Base-by-base conservation (phyloP, 1,284 basidiomycete species). In the Phylloboletellus chloephorus region DNA sequence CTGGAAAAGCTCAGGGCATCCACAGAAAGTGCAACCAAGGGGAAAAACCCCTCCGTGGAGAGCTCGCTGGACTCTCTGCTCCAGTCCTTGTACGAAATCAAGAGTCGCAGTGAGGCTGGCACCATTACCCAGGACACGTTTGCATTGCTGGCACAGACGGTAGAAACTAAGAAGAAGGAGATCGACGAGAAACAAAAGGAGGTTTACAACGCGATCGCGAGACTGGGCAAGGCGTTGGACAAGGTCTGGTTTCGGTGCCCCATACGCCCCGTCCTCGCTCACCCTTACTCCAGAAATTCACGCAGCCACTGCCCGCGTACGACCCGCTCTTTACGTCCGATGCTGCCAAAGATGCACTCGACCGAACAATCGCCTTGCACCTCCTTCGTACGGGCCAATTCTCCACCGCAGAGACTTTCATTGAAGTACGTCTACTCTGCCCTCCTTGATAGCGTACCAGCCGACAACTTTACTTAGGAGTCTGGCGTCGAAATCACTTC, bases 121-220 rank as follows among this genome's bases (percentile, higher is more conserved):
- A 67, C 70, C 20, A 68, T 73, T 22, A 69, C 76, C 3, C 70
- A 76, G 40, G 72, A 73, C 6, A 72, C 76, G 25, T 68, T 85
- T 16, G 64, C 61, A 17, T 61, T 72, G 8, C 63, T 92, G 16
- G 67, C 74, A 16, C 76, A 76, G 56, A 68, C 70, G 2, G 69
- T 88, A 2, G 83, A 87, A 30, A 61, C 68, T 2, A 78, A 69
- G 57, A 91, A 87, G 78, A 90, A 83, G 62, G 88, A 90, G 43
- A 71, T 92, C 0, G 89, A 92, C 48, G 87, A 91, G 34, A 74
- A 82, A 2, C 80, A 93, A 68, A 95, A 93, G 64, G 89, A 90
- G 52, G 75, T 91, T 39, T 89, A 93, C 56, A 76, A 73, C 17
- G 79, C 82, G 1, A 66, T 94, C 5, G 76, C 79, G 13, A 78